Percentiles rank a stretch among this genome's conserved stretches.
Evolutionary conservation across 176 grass and related monocot species (phyloP).

Genomic region (Hyparrhenia diplandra): DNA sequence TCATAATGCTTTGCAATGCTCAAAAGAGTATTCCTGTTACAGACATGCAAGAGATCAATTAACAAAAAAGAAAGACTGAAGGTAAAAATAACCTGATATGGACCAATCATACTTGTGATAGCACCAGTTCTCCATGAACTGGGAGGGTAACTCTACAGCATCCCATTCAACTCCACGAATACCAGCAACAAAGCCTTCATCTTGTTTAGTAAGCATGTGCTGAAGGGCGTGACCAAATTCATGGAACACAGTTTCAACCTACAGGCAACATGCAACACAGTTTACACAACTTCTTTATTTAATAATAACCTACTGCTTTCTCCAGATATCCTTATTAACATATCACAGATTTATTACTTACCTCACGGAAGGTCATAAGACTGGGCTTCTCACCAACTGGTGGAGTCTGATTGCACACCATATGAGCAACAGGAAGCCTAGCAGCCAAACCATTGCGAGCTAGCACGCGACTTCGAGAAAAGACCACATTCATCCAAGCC

Average conservation of each 20-base stretch:
- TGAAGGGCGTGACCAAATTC: constrained; percentile 99
- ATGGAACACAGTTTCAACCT: constrained; percentile 99
- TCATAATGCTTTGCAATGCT: constrained; percentile 96
- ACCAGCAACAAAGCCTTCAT: constrained; percentile 89
- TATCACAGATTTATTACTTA: constrained; percentile 31
- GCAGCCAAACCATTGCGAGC: constrained; percentile 62
- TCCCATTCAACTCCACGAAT: constrained; percentile 98
- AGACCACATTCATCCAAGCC: constrained; percentile 97
- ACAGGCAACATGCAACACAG: constrained; percentile 12
- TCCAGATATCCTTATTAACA: not conserved
- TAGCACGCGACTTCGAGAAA: constrained; percentile 80
- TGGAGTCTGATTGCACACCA: constrained; percentile 96
- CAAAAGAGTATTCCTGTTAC: constrained; percentile 86
- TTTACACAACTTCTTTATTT: not conserved
- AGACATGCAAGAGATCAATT: not conserved
- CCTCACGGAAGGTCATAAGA: constrained; percentile 99
- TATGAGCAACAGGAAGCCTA: constrained; percentile 86
- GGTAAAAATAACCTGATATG: constrained; percentile 10
- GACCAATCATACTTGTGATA: constrained; percentile 71
- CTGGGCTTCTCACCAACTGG: constrained; percentile 91
- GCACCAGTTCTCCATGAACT: constrained; percentile 99
- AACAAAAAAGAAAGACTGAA: not conserved
- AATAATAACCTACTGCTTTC: not conserved
- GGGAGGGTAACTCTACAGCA: constrained; percentile 94
- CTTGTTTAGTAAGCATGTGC: constrained; percentile 97